phyloP scores from a whole-genome alignment of 306 rosid species.

The Dryas octopetala region DNA sequence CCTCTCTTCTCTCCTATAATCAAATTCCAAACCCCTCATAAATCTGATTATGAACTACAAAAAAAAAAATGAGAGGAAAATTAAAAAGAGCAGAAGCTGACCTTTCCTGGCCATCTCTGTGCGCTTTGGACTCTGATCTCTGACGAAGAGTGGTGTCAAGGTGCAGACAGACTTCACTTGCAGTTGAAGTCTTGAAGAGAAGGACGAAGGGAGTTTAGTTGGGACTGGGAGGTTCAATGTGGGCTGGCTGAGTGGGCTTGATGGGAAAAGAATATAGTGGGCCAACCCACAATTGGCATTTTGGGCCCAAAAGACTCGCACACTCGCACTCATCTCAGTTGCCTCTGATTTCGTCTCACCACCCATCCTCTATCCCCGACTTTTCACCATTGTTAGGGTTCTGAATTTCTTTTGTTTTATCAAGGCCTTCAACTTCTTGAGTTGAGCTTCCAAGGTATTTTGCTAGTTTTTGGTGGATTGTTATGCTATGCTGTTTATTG shows the following conservation, averaged over 20 bases:
- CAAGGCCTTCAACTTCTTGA: not conserved
- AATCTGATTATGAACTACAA: not conserved
- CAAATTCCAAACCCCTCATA: constrained; percentile 11
- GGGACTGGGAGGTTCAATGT: not conserved
- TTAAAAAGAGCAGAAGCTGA: not conserved
- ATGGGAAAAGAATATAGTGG: not conserved
- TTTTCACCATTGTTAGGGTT: constrained; percentile 13
- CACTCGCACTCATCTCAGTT: not conserved
- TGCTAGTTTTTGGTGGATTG: not conserved
- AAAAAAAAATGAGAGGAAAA: not conserved
- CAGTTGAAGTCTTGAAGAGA: constrained; percentile 7
- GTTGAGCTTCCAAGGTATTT: constrained; percentile 1
- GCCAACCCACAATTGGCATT: not conserved
- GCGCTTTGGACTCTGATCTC: not conserved
- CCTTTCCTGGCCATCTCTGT: constrained; percentile 19
- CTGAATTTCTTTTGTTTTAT: not conserved
- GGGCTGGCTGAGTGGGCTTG: not conserved
- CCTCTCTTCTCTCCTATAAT: constrained; percentile 48
- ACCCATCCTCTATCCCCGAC: not conserved
- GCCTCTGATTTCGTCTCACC: not conserved
- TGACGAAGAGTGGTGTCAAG: not conserved
- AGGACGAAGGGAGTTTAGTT: not conserved
- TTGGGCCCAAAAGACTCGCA: not conserved
- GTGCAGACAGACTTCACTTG: not conserved
- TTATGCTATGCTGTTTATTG: not conserved